Evolutionary conservation across 1,139 yeast species (phyloP), one percentile per base, ranked within the genome.

Genomic region (Pichia terricola): DNA sequence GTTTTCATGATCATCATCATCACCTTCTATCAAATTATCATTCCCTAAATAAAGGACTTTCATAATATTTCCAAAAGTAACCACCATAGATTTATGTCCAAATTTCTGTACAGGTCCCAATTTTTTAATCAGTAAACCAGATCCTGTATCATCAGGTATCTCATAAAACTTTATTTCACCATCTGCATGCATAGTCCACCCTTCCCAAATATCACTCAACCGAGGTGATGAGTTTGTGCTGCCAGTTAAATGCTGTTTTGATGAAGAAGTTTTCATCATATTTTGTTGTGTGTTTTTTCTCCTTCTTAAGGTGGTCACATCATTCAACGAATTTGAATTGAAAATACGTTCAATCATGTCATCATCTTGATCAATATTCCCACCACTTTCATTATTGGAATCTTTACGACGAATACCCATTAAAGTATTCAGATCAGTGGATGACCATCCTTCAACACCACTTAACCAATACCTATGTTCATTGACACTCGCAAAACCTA

Each of bases 71-170:
- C 91, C 94, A 58, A 83, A 80, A 36, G 79, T 78, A 32, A 82
- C 79, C 28, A 84, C 79, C 26, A 84, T 77, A 0, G 94, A 74
- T 56, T 86, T 85, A 57, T 77, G 84, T 1, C 95, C 95, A 59
- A 80, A 84, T 56, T 78, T 79, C 37, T 70, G 71, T 39, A 73
- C 70, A 1, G 78, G 77, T 0, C 80, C 79, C 34, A 70, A 64
- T 48, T 65, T 72, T 57, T 67, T 74, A 47, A 70, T 75, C 51
- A 68, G 63, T 49, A 69, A 65, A 3, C 72, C 72, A 5, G 65
- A 62, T 41, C 66, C 65, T 4, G 64, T 57, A 7, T 66, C 64
- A 38, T 69, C 69, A 1, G 91, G 91, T 41, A 83, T 74, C 41
- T 74, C 75, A 56, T 81, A 82, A 44, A 68, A 70, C 22, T 73